Evolutionary conservation across 2,329 filamentous ascomycete genomes (phyloP).

Genomic region (Mollisia scopiformis): DNA sequence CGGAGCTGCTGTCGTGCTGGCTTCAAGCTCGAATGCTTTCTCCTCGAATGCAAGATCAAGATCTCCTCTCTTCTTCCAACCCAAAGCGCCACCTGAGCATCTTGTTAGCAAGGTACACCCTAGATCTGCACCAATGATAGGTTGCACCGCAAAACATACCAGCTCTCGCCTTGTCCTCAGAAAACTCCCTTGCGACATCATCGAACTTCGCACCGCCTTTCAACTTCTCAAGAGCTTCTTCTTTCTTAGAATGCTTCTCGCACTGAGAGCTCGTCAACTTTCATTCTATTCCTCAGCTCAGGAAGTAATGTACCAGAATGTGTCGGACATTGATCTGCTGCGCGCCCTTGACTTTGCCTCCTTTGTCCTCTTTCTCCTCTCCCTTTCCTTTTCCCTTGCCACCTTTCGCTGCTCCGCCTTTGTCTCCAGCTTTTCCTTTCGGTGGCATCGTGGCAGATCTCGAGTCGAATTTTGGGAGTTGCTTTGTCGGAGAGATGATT

Average conservation of each 20-base stretch:
- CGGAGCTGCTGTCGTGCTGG: conserved; percentile 65
- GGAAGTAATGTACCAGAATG: conserved; percentile 49
- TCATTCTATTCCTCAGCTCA: background rate
- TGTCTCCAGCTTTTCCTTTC: conserved; percentile 34
- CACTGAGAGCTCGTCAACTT: conserved; percentile 49
- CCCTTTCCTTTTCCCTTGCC: conserved; percentile 42
- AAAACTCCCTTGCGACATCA: conserved; percentile 71
- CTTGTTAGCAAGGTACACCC: conserved; percentile 1
- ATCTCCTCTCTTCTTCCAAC: conserved; percentile 72
- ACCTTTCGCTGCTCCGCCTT: conserved; percentile 32
- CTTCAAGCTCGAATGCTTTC: conserved; percentile 69
- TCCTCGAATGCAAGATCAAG: conserved; percentile 72
- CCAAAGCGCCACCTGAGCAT: conserved; percentile 66
- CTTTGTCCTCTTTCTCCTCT: conserved; percentile 40
- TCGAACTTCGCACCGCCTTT: conserved; percentile 71
- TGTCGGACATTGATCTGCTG: conserved; percentile 75
- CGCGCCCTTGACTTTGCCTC: conserved; percentile 58
- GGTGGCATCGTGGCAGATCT: conserved; percentile 29
- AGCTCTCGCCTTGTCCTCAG: conserved; percentile 75
- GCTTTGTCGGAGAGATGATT: background rate
- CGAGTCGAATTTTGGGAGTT: background rate
- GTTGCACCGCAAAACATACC: conserved; percentile 43
- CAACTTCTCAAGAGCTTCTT: conserved; percentile 72
- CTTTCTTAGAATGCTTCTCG: conserved; percentile 77
- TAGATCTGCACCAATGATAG: background rate